Evolutionary conservation across 768 basidiomycete genomes (phyloP).

Genomic region (Pulveroboletus sp.): DNA sequence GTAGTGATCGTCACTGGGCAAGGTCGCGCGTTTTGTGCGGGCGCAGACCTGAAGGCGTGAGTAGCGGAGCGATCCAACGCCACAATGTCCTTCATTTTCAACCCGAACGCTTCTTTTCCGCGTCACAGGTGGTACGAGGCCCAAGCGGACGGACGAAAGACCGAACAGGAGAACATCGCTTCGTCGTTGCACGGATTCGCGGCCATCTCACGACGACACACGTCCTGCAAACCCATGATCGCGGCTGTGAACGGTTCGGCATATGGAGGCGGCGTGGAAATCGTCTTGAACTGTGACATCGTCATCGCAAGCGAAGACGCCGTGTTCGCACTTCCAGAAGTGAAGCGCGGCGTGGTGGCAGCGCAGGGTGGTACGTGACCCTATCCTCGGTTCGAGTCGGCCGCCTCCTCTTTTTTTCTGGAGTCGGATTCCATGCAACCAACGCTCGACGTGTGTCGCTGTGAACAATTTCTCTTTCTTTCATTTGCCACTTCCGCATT

Average conservation of each 20-base stretch:
- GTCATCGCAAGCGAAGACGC: constrained; percentile 66
- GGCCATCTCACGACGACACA: constrained; percentile 62
- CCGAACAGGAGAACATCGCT: constrained; percentile 42
- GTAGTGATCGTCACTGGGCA: constrained; percentile 70
- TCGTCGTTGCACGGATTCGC: constrained; percentile 60
- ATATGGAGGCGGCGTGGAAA: constrained; percentile 63
- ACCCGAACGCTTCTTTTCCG: neutral
- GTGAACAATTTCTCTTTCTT: neutral
- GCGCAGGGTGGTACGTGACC: constrained; percentile 57
- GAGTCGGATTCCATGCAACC: neutral
- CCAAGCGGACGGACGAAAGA: constrained; percentile 41
- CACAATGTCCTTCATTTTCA: neutral
- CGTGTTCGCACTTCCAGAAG: constrained; percentile 72
- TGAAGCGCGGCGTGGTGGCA: constrained; percentile 72
- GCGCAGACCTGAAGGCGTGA: constrained; percentile 73
- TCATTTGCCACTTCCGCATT: neutral
- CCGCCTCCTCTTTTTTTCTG: neutral
- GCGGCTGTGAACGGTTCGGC: constrained; percentile 79
- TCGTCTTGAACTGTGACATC: constrained; percentile 72
- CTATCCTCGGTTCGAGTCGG: neutral
- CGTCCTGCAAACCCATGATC: constrained; percentile 66
- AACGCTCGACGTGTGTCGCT: neutral
- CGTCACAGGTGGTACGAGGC: constrained; percentile 54
- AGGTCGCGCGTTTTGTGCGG: constrained; percentile 73
- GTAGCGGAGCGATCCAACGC: constrained; percentile 19